These are phyloP conservation scores for Thermothielavioides terrestris DNA, from an alignment of 495 filamentous ascomycete genomes.

Conservation along the genomic window DNA sequence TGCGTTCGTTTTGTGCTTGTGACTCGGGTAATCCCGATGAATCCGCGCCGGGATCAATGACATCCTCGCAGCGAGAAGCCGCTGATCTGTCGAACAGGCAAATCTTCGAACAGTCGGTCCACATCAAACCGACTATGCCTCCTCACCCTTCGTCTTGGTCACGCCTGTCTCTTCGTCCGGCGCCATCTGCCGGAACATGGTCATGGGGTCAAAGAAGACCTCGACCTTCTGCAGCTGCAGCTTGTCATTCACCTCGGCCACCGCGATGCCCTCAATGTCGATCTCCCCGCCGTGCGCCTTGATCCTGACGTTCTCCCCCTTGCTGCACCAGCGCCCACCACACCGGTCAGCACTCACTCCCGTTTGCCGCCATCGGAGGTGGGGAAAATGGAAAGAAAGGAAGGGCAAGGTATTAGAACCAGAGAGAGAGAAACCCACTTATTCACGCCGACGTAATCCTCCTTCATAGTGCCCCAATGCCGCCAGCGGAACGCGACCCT, in stretches of 20 bases:
- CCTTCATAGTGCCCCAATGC: constrained; percentile 58
- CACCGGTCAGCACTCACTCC: neutral
- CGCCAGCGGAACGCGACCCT: constrained; percentile 53
- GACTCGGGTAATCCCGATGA: too few species aligned
- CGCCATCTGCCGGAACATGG: constrained; percentile 60
- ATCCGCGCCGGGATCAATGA: too few species aligned
- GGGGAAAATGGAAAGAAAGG: neutral
- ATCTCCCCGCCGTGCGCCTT: constrained; percentile 45
- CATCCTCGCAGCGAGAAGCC: too few species aligned
- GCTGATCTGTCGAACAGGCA: too few species aligned
- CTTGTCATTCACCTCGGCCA: constrained; percentile 52
- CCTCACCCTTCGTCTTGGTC: constrained; percentile 7
- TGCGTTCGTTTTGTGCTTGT: too few species aligned
- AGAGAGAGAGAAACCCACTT: constrained; percentile 33
- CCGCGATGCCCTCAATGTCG: constrained; percentile 45
- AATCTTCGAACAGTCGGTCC: too few species aligned
- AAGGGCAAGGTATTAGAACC: neutral
- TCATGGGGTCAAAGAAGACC: constrained; percentile 55
- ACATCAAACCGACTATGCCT: neutral
- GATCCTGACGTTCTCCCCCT: constrained; percentile 51
- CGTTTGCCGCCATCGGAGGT: too few species aligned
- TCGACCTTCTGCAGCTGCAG: constrained; percentile 48
- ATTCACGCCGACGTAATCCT: constrained; percentile 54
- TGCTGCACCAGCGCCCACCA: constrained; percentile 27
- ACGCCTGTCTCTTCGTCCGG: constrained; percentile 9